phyloP scores from a whole-genome alignment of 345 rosid genomes.

The Eucalyptus paniculata region DNA sequence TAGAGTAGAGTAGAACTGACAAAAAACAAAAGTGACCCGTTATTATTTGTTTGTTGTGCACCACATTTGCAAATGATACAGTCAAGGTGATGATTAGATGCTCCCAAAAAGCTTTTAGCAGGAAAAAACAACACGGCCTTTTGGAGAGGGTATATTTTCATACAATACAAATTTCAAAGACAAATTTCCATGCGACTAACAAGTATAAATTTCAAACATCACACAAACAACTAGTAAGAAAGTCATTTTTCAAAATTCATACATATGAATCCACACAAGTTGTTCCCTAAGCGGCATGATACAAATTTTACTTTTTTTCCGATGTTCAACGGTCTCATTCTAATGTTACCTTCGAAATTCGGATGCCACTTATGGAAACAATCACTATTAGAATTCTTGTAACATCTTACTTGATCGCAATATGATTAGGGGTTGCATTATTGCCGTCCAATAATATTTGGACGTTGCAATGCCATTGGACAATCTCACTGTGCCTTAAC shows the following conservation, averaged over 20 bases:
- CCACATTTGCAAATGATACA: not conserved
- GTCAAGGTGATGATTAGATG: not conserved
- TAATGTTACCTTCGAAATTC: not conserved
- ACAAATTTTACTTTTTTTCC: not conserved
- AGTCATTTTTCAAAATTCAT: not conserved
- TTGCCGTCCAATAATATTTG: not conserved
- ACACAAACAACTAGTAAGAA: not conserved
- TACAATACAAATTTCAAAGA: not conserved
- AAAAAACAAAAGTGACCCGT: not conserved
- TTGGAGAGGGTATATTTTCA: not conserved
- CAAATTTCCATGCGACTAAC: not conserved
- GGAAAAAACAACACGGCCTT: not conserved
- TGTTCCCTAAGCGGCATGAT: accelerated
- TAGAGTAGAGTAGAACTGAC: too few relatives aligned
- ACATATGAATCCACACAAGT: not conserved
- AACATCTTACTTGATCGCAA: too few relatives aligned
- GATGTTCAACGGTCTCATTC: not conserved
- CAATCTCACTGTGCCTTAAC: not conserved
- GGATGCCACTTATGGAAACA: not conserved
- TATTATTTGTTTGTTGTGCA: not conserved
- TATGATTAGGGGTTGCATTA: not conserved
- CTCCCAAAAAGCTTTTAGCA: not conserved
- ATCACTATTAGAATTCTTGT: not conserved
- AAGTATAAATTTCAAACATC: not conserved
- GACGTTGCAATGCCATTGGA: not conserved